Conservation (phyloP, 148 eudicot genomes). For the Bassia scoparia region DNA sequence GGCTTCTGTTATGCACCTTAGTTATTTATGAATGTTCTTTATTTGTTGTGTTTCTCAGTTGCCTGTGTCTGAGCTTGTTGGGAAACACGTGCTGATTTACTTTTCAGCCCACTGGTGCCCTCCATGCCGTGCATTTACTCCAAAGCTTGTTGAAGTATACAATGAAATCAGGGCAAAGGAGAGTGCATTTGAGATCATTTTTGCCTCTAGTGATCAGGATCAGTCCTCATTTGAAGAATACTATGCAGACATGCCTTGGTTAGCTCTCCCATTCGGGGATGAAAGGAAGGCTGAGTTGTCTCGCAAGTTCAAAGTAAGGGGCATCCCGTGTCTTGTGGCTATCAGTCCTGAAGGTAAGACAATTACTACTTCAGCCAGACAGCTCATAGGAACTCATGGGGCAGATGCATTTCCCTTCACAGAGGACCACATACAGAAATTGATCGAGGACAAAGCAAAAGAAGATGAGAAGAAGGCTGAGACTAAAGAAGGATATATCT, state of each 20-base stretch:
- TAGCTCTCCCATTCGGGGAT: constrained; percentile 60
- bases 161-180: constrained; percentile 55
- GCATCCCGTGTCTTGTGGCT: constrained; percentile 47
- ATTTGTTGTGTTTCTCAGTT: constrained; percentile 30
- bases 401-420: constrained; percentile 58
- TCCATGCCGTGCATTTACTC: constrained; percentile 53
- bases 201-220: constrained; percentile 49
- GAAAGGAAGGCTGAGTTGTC: constrained; percentile 35
- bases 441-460: constrained; percentile 18
- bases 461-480: constrained; percentile 2
- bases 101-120: constrained; percentile 70
- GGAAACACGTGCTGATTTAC: constrained; percentile 50
- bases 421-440: constrained; percentile 36
- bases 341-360: constrained; percentile 45
- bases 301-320: constrained; percentile 41
- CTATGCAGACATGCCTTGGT: constrained; percentile 53
- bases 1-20: not conserved
- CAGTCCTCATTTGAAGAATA: constrained; percentile 40
- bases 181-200: constrained; percentile 43
- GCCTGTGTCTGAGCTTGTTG: constrained; percentile 50
- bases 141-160: constrained; percentile 44
- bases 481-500: constrained; percentile 40
- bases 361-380: constrained; percentile 37
- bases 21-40: not conserved
- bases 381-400: constrained; percentile 39